phyloP scores from a whole-genome alignment of 192 early-diverging fungal species.

The Backusella westeae region DNA sequence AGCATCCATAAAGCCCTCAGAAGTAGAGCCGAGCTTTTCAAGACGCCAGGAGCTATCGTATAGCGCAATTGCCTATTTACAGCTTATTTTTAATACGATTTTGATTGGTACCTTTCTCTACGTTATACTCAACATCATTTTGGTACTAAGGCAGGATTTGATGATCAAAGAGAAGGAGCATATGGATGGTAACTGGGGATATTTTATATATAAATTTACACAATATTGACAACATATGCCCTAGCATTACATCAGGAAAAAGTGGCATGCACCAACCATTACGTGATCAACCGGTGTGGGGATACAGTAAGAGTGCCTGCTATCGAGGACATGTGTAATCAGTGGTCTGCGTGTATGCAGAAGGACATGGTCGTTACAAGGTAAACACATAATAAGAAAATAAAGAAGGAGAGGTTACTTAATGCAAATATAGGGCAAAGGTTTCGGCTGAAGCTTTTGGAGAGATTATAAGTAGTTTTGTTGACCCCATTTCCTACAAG shows the following conservation, averaged over 20 bases:
- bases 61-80: conserved; percentile 54
- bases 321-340: conserved; percentile 56
- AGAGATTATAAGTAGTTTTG: conserved; percentile 78
- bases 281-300: conserved; percentile 56
- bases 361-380: conserved; percentile 13
- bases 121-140: conserved; percentile 64
- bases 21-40: not conserved
- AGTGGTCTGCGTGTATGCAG: conserved; percentile 42
- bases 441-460: conserved; percentile 83
- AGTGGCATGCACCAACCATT: conserved; percentile 58
- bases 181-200: conserved; percentile 28
- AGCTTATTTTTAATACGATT: conserved; percentile 66
- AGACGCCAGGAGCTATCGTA: not conserved
- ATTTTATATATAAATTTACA: not conserved
- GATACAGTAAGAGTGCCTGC: conserved; percentile 51
- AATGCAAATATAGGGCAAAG: conserved; percentile 47
- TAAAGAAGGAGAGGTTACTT: not conserved
- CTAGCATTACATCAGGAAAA: conserved; percentile 60
- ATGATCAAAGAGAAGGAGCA: conserved; percentile 65
- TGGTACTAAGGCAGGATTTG: conserved; percentile 73
- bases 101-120: conserved; percentile 58
- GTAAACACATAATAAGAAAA: not conserved
- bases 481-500: conserved; percentile 84
- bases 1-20: not conserved
- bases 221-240: not conserved